Evolutionary conservation across 2,329 filamentous ascomycete species (phyloP).

Genomic region (Paecilomyces sp.): DNA sequence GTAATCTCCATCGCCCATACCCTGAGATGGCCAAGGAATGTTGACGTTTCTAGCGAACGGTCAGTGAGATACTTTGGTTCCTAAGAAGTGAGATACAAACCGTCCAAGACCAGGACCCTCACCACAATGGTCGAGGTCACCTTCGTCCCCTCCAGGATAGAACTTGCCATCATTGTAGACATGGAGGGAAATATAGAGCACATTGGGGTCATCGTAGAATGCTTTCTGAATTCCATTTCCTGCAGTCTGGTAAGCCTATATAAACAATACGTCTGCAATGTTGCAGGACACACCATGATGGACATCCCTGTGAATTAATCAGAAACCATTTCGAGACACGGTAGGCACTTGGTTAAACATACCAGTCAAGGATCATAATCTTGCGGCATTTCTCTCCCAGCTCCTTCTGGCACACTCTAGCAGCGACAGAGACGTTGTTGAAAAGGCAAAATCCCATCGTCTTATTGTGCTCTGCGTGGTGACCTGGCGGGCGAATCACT

Average conservation of each 20-base stretch:
- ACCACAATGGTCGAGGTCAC: slow-evolving; percentile 54
- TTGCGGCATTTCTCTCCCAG: slow-evolving; percentile 78
- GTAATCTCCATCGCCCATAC: slow-evolving; percentile 95
- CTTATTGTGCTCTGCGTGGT: slow-evolving; percentile 81
- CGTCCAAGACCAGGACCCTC: slow-evolving; percentile 51
- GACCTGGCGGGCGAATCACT: slow-evolving; percentile 87
- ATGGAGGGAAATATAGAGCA: slow-evolving; percentile 92
- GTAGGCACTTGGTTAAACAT: slow-evolving; percentile 36
- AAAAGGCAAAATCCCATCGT: slow-evolving; percentile 96
- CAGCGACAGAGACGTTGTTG: slow-evolving; percentile 92
- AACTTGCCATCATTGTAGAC: slow-evolving; percentile 78
- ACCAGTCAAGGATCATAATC: slow-evolving; percentile 90
- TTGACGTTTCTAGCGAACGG: slow-evolving; percentile 50
- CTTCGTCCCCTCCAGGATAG: slow-evolving; percentile 63
- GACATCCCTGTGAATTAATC: slow-evolving; percentile 48
- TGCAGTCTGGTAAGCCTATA: slow-evolving; percentile 19
- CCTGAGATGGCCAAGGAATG: slow-evolving; percentile 60
- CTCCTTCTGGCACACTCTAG: slow-evolving; percentile 76
- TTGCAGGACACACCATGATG: slow-evolving; percentile 49
- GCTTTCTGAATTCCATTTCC: slow-evolving; percentile 95
- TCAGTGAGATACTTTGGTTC: not conserved
- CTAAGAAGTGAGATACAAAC: slow-evolving; percentile 20
- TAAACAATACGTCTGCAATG: not conserved
- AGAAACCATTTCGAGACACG: slow-evolving; percentile 9
- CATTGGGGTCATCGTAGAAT: slow-evolving; percentile 89